phyloP scores from a whole-genome alignment of 805 yeast genomes.

The Starmerella gropengiesseri region DNA sequence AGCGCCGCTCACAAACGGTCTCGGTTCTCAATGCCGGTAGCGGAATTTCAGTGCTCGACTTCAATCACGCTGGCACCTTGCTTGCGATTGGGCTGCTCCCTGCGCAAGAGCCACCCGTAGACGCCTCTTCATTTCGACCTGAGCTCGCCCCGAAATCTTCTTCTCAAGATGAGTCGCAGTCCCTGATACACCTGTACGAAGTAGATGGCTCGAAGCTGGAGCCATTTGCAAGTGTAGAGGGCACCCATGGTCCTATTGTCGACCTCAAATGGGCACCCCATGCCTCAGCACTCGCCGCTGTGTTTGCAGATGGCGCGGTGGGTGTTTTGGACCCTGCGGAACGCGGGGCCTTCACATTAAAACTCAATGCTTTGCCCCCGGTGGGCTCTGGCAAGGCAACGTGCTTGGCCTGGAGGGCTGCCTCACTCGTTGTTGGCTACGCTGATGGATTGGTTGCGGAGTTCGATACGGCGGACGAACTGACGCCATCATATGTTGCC shows the following conservation, averaged over 20 bases:
- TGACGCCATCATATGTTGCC: slow-evolving; percentile 32
- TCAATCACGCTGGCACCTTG: slow-evolving; percentile 3
- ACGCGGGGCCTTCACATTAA: slow-evolving; percentile 26
- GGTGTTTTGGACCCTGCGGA: background rate
- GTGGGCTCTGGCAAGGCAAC: slow-evolving; percentile 25
- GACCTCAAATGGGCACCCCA: slow-evolving; percentile 8
- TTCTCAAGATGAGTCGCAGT: background rate
- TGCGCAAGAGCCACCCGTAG: slow-evolving; percentile 30
- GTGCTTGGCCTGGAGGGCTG: slow-evolving; percentile 38
- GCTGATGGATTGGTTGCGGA: slow-evolving; percentile 52
- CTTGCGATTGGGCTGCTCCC: slow-evolving; percentile 24
- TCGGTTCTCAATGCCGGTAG: slow-evolving; percentile 18
- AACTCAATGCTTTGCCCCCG: slow-evolving; percentile 22
- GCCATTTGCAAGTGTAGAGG: slow-evolving; percentile 29
- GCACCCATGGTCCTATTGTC: slow-evolving; percentile 9
- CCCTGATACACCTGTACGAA: slow-evolving; percentile 6
- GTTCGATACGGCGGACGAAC: slow-evolving; percentile 32
- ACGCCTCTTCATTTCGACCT: slow-evolving; percentile 17
- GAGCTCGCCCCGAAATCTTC: background rate
- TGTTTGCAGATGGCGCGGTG: background rate
- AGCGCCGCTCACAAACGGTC: slow-evolving; percentile 2
- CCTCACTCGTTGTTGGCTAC: slow-evolving; percentile 45
- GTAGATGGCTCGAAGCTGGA: slow-evolving; percentile 30
- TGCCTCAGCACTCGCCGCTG: background rate
- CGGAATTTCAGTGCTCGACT: slow-evolving; percentile 9